Evolutionary conservation across 2,329 filamentous ascomycete genomes (phyloP).

Genomic region (Alternaria arborescens): DNA sequence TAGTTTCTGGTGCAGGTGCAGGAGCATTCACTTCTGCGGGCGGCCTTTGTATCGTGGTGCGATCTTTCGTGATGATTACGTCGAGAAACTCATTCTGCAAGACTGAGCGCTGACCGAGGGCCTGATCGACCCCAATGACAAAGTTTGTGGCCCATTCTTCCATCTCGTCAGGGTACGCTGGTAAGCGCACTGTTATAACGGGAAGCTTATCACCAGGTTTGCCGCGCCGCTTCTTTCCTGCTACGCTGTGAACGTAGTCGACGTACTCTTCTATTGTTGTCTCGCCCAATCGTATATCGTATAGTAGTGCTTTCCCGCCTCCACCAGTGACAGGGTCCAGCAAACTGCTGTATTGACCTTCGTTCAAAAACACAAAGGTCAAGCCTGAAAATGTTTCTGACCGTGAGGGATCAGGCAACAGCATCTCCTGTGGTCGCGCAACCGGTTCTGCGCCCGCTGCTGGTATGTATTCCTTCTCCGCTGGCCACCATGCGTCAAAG

Average conservation of each 20-base stretch:
- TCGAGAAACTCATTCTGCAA: conserved; percentile 93
- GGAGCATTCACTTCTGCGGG: conserved; percentile 57
- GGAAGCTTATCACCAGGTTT: conserved; percentile 72
- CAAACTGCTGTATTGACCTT: conserved; percentile 77
- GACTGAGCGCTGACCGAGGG: conserved; percentile 81
- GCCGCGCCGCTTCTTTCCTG: conserved; percentile 76
- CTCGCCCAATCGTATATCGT: conserved; percentile 66
- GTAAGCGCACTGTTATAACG: conserved; percentile 79
- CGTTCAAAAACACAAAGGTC: conserved; percentile 86
- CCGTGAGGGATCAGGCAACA: conserved; percentile 73
- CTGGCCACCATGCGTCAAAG: conserved; percentile 81
- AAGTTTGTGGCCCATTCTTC: conserved; percentile 75
- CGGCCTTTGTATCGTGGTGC: conserved; percentile 73
- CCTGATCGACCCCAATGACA: conserved; percentile 72
- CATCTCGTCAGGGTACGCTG: conserved; percentile 55
- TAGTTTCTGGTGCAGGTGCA: conserved; percentile 24
- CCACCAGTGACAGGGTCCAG: conserved; percentile 78
- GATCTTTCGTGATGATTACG: conserved; percentile 83
- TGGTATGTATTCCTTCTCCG: conserved; percentile 75
- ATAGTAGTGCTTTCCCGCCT: conserved; percentile 80
- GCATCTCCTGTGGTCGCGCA: conserved; percentile 71
- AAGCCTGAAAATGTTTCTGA: conserved; percentile 82
- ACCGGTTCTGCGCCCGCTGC: conserved; percentile 78
- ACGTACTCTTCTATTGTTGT: conserved; percentile 80
- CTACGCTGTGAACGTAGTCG: conserved; percentile 75